Evolutionary conservation across 1,139 yeast genomes (phyloP).

Genomic region (Candida frijolesensis): DNA sequence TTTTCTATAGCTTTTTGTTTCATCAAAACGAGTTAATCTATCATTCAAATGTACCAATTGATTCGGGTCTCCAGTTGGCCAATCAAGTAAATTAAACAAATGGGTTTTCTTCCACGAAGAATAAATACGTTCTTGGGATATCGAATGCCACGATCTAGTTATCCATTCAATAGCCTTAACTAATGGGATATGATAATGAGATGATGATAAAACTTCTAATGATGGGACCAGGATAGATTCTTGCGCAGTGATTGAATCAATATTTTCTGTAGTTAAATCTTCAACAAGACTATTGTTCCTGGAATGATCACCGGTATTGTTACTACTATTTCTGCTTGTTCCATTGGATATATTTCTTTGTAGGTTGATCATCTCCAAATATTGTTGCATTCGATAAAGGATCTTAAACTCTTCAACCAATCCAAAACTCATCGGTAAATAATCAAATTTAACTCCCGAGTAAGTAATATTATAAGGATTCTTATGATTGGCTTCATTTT

Average conservation of each 20-base stretch:
- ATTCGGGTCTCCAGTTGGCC: conserved; percentile 22
- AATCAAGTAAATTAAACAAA: conserved; percentile 20
- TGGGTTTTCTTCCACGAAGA: conserved; percentile 54
- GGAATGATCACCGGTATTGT: too few relatives aligned
- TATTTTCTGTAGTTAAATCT: background rate
- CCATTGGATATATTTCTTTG: conserved; percentile 31
- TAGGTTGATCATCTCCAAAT: conserved; percentile 49
- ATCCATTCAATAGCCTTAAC: conserved; percentile 61
- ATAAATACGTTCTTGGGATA: conserved; percentile 48
- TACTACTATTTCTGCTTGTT: background rate
- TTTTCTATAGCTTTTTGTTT: conserved; percentile 32
- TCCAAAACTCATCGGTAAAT: conserved; percentile 67
- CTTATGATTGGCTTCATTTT: conserved; percentile 43
- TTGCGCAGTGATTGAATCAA: background rate
- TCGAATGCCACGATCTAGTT: conserved; percentile 55
- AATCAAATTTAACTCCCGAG: conserved; percentile 46
- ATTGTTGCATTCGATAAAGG: conserved; percentile 61
- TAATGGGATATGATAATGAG: conserved; percentile 49
- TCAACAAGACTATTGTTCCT: background rate
- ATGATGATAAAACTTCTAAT: conserved; percentile 34
- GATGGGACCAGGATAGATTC: conserved; percentile 13
- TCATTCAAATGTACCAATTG: conserved; percentile 9
- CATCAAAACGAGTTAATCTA: conserved; percentile 18
- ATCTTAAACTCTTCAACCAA: conserved; percentile 64
- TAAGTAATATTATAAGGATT: conserved; percentile 39